These are phyloP conservation scores for Flaveria trinervia DNA, from an alignment of 129 eudicot species.

Conservation along the genomic window DNA sequence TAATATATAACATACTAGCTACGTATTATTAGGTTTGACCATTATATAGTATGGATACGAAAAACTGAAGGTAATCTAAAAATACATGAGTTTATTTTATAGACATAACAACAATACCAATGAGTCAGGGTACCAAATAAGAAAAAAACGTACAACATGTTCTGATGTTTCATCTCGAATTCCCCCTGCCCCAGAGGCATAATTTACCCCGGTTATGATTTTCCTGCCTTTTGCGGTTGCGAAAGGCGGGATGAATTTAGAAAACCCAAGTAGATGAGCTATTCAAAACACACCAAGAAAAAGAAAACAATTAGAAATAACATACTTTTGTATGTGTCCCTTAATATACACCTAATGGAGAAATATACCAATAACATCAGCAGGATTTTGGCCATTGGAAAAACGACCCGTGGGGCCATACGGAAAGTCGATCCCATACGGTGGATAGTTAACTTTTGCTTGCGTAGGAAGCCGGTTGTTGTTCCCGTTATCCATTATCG, in stretches of 20 bases:
- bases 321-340: background rate
- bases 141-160: constrained; percentile 20
- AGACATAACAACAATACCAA: background rate
- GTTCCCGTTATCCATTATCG: constrained; percentile 66
- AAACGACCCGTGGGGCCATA: constrained; percentile 69
- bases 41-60: too few relatives aligned
- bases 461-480: constrained; percentile 48
- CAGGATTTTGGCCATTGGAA: constrained; percentile 48
- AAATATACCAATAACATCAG: constrained; percentile 53
- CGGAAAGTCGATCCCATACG: constrained; percentile 67
- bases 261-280: constrained; percentile 38
- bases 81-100: too few relatives aligned
- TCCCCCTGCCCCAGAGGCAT: constrained; percentile 39
- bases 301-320: background rate
- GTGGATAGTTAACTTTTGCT: constrained; percentile 58
- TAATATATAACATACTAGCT: too few relatives aligned
- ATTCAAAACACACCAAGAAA: background rate
- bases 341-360: background rate
- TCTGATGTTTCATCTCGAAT: constrained; percentile 30
- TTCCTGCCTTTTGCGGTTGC: constrained; percentile 26
- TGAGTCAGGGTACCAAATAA: background rate
- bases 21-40: too few relatives aligned
- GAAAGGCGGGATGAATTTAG: constrained; percentile 27
- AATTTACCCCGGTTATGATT: constrained; percentile 32
- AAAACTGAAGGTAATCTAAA: too few relatives aligned